A percentile compares a stretch with the other conserved stretches of the same genome.
Conservation (phyloP, 208 protist genomes). For the Leishmania mexicana region DNA sequence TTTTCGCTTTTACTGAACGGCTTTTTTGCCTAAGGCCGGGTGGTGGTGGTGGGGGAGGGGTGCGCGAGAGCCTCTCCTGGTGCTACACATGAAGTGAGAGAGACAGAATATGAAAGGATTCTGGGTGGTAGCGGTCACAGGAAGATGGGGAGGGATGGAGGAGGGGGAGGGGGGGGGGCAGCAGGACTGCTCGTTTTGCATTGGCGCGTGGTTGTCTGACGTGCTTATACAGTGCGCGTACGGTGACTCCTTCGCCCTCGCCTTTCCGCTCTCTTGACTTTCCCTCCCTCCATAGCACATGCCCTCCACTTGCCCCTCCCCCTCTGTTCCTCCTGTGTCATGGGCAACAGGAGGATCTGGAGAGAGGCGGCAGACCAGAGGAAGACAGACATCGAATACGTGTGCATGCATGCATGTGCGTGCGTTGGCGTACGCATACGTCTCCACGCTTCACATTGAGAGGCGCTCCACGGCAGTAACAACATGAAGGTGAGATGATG, state of each 20-base stretch:
- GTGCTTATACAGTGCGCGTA: not conserved
- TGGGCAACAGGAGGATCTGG: not conserved
- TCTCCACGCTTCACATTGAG: not conserved
- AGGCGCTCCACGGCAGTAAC: not conserved
- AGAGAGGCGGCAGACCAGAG: not conserved
- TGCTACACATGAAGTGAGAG: not conserved
- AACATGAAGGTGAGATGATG: not conserved
- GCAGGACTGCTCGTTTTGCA: not conserved
- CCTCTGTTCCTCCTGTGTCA: not conserved
- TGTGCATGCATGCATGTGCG: not conserved
- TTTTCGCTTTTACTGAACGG: conserved; percentile 63
- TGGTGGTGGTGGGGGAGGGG: too few species aligned
- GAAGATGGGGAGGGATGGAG: not conserved
- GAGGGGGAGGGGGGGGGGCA: not conserved
- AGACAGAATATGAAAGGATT: not conserved
- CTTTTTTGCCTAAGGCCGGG: conserved; percentile 34
- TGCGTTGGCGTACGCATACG: not conserved
- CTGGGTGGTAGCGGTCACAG: not conserved
- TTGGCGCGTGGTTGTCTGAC: not conserved
- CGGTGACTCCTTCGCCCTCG: not conserved
- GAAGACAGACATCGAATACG: too few species aligned
- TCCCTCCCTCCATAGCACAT: not conserved
- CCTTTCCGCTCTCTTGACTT: not conserved
- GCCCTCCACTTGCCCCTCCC: not conserved
- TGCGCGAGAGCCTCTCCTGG: not conserved